Percentiles rank a stretch among this genome's conserved stretches.
These are phyloP conservation scores for Annulohypoxylon maeteangense DNA, from an alignment of 495 filamentous ascomycete species.

Conservation along the genomic window DNA sequence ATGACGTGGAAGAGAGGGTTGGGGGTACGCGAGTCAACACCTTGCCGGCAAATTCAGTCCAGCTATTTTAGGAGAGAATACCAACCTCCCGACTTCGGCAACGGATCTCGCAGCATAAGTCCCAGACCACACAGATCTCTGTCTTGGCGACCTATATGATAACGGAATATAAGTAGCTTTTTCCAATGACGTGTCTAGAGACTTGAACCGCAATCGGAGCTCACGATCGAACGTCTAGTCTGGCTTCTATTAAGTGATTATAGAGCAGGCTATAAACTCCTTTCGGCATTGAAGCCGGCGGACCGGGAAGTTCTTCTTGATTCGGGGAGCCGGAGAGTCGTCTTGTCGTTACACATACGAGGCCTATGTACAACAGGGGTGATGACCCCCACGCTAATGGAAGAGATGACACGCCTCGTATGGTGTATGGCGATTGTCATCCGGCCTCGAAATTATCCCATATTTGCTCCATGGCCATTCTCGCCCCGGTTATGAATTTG, in stretches of 20 bases:
- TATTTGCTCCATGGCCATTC: conserved; percentile 18
- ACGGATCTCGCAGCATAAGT: conserved; percentile 1
- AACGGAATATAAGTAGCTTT: conserved; percentile 17
- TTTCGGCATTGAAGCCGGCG: conserved; percentile 36
- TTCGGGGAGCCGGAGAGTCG: conserved; percentile 27
- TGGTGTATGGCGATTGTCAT: conserved; percentile 12
- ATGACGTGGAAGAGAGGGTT: conserved; percentile 21
- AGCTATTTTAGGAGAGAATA: conserved; percentile 7
- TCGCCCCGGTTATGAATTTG: conserved; percentile 32
- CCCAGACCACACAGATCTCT: not conserved
- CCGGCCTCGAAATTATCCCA: conserved; percentile 25
- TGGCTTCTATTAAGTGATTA: not conserved
- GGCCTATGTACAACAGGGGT: conserved; percentile 20
- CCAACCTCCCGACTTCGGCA: conserved; percentile 37
- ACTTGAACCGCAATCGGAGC: conserved; percentile 20
- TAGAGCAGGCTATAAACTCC: not conserved
- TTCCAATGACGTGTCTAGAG: conserved; percentile 6
- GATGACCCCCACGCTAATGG: conserved; percentile 33
- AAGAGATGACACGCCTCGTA: conserved; percentile 15
- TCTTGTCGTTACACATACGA: conserved; percentile 12
- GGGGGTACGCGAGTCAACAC: conserved; percentile 19
- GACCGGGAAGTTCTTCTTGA: conserved; percentile 26
- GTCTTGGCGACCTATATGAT: conserved; percentile 31
- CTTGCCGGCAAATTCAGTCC: conserved; percentile 36
- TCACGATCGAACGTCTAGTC: conserved; percentile 4